phyloP scores from a whole-genome alignment of 495 filamentous ascomycete species.

The Evernia prunastri region DNA sequence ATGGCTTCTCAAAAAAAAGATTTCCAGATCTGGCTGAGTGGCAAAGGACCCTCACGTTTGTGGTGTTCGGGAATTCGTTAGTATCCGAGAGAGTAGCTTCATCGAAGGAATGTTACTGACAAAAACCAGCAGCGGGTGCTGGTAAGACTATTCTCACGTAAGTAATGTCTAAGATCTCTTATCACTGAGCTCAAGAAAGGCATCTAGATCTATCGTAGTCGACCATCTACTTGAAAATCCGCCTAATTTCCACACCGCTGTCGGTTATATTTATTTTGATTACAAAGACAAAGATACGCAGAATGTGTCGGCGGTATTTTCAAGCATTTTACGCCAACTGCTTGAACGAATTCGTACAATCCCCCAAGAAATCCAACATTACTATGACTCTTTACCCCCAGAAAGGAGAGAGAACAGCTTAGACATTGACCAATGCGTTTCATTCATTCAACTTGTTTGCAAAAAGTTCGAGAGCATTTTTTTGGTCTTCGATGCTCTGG shows the following conservation, averaged over 20 bases:
- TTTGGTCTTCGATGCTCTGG: slow-evolving; percentile 5
- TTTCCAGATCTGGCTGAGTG: not conserved
- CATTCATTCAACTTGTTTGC: not conserved
- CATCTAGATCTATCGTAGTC: not conserved
- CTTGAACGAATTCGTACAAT: not conserved
- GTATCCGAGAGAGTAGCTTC: not conserved
- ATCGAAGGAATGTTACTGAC: not conserved
- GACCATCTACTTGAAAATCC: not conserved
- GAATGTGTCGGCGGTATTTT: not conserved
- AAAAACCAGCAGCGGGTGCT: not conserved
- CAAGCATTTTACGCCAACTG: not conserved
- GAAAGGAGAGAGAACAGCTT: not conserved
- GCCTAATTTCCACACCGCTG: not conserved
- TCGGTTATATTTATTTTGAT: slow-evolving; percentile 7
- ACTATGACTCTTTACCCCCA: not conserved
- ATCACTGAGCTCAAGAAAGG: not conserved
- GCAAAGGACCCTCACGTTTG: not conserved
- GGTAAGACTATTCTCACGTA: slow-evolving; percentile 7
- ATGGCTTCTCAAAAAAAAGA: slow-evolving; percentile 1
- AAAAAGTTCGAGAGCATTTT: not conserved
- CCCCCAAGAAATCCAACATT: not conserved
- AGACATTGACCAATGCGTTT: not conserved
- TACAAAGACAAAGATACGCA: slow-evolving; percentile 1
- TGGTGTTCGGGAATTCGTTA: slow-evolving; percentile 6
- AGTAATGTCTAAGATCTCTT: not conserved